Evolutionary conservation across 2,329 filamentous ascomycete species (phyloP).

Genomic region (Colletotrichum nymphaeae): DNA sequence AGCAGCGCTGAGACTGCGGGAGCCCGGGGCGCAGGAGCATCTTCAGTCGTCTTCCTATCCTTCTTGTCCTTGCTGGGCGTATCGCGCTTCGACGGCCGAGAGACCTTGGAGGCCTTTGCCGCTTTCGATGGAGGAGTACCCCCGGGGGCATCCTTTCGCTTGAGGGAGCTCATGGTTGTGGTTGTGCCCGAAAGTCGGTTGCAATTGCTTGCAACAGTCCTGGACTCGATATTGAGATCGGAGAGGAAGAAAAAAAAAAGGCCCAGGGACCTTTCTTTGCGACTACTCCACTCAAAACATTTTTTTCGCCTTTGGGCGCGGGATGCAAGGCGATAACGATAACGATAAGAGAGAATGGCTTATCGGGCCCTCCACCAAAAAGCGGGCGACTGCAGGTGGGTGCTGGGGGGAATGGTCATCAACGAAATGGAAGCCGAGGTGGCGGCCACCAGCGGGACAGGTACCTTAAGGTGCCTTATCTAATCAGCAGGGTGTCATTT

Average conservation of each 20-base stretch:
- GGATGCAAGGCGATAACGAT: conserved; percentile 28
- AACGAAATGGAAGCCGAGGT: conserved; percentile 1
- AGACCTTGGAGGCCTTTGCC: conserved; percentile 57
- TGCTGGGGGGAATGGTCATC: background rate
- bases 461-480: conserved; percentile 1
- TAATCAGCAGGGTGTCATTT: conserved; percentile 10
- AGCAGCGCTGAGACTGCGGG: conserved; percentile 56
- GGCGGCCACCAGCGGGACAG: background rate
- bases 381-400: background rate
- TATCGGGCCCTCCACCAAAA: background rate
- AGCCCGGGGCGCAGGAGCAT: conserved; percentile 44
- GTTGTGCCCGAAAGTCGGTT: conserved; percentile 26
- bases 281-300: conserved; percentile 27
- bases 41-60: conserved; percentile 45
- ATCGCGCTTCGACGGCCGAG: conserved; percentile 61
- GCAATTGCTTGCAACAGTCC: conserved; percentile 34
- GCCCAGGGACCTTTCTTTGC: conserved; percentile 24
- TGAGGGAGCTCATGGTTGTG: conserved; percentile 64
- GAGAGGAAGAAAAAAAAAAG: conserved; percentile 26
- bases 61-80: conserved; percentile 47
- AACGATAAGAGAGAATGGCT: conserved; percentile 22
- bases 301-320: conserved; percentile 29
- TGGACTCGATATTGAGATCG: conserved; percentile 20
- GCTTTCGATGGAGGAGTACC: conserved; percentile 61
- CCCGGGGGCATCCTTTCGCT: conserved; percentile 68